These are phyloP conservation scores for Penicillium occitanis DNA, from an alignment of 2,329 filamentous ascomycete species.

Conservation along the genomic window DNA sequence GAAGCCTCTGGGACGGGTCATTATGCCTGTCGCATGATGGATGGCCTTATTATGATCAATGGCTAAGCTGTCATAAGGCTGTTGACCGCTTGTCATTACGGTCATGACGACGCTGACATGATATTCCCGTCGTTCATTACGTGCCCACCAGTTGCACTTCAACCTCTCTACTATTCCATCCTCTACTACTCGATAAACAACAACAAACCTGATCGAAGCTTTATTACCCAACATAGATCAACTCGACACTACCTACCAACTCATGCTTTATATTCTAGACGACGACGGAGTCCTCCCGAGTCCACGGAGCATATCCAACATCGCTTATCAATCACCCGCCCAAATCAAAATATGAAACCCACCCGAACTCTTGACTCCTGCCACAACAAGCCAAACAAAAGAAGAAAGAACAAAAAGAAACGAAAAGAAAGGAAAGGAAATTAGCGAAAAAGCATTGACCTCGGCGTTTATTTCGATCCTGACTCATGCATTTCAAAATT, in stretches of 20 bases:
- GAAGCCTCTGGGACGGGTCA: not conserved
- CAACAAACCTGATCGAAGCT: not conserved
- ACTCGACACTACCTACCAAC: not conserved
- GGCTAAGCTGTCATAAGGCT: not conserved
- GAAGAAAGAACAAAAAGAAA: not conserved
- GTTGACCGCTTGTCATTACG: not conserved
- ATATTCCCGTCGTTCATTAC: not conserved
- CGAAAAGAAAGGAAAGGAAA: not conserved
- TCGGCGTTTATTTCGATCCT: constrained; percentile 6
- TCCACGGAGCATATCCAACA: constrained; percentile 1
- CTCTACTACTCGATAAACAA: not conserved
- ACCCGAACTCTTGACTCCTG: not conserved
- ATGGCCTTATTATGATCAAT: not conserved
- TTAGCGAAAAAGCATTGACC: not conserved
- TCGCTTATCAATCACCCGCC: not conserved
- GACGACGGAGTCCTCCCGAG: not conserved
- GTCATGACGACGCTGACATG: not conserved
- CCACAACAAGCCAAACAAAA: not conserved
- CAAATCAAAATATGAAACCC: not conserved
- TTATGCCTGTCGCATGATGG: not conserved
- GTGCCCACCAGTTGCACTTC: not conserved
- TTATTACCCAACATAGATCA: not conserved
- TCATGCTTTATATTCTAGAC: not conserved
- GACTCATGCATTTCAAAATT: not conserved
- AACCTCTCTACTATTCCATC: not conserved